phyloP scores from a whole-genome alignment of 495 filamentous ascomycete genomes.

The Glutinoglossum americanum region DNA sequence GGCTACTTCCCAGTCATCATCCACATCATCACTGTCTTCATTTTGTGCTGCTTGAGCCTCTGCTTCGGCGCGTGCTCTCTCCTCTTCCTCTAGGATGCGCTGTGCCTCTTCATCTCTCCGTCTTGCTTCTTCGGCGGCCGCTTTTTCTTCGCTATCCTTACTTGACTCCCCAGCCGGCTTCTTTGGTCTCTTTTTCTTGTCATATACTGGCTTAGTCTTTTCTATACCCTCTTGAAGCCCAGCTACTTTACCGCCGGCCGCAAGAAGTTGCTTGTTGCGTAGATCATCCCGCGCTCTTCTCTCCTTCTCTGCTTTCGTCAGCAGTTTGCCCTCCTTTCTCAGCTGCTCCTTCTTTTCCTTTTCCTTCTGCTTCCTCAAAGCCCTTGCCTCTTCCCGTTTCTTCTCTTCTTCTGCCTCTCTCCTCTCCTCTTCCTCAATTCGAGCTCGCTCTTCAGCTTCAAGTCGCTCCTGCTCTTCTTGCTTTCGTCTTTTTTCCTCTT shows the following conservation, averaged over 20 bases:
- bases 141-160: conserved; percentile 35
- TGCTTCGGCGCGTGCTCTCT: conserved; percentile 25
- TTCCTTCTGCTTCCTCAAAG: conserved; percentile 81
- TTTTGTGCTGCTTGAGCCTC: conserved; percentile 32
- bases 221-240: conserved; percentile 40
- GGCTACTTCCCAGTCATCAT: conserved; percentile 69
- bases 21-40: conserved; percentile 36
- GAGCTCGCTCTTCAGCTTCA: conserved; percentile 52
- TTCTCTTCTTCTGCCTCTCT: conserved; percentile 53
- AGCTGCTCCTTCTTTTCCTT: conserved; percentile 89
- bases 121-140: conserved; percentile 36
- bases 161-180: conserved; percentile 46
- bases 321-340: conserved; percentile 82
- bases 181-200: conserved; percentile 56
- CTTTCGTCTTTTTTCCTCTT: conserved; percentile 52
- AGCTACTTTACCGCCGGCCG: conserved; percentile 47
- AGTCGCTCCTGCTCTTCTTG: conserved; percentile 55
- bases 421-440: conserved; percentile 45
- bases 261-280: conserved; percentile 87
- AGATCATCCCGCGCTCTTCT: conserved; percentile 62
- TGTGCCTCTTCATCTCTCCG: conserved; percentile 42
- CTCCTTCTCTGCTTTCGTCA: conserved; percentile 86
- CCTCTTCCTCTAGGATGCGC: conserved; percentile 25
- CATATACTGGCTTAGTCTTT: conserved; percentile 56
- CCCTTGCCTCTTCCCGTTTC: conserved; percentile 50